Evolutionary conservation across 2,329 filamentous ascomycete genomes (phyloP).

Genomic region (Sarocladium oryzae): DNA sequence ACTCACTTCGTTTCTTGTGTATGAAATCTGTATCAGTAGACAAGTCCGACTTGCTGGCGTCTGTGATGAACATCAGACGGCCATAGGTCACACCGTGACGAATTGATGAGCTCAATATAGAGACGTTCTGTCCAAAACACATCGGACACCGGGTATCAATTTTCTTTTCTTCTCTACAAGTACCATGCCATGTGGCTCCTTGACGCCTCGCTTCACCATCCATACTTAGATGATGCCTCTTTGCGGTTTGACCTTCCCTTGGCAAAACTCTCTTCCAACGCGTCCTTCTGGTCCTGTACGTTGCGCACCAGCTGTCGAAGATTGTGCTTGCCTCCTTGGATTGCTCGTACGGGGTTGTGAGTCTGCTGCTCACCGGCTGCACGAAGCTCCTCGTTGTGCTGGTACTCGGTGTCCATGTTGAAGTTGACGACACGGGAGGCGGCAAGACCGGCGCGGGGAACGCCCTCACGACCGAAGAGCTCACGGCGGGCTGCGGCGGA

Average conservation of each 20-base stretch:
- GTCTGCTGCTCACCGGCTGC: slow-evolving; percentile 59
- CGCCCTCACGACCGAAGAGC: slow-evolving; percentile 67
- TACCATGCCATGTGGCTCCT: neutral
- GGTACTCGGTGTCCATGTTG: slow-evolving; percentile 84
- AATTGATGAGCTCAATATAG: too few species aligned
- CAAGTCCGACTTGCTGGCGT: too few species aligned
- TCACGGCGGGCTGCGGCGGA: slow-evolving; percentile 71
- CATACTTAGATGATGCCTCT: slow-evolving; percentile 77
- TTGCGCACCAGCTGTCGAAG: slow-evolving; percentile 81
- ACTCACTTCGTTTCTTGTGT: too few species aligned
- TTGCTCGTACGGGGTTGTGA: slow-evolving; percentile 80
- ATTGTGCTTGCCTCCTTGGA: slow-evolving; percentile 77
- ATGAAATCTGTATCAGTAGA: too few species aligned
- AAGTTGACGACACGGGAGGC: slow-evolving; percentile 69
- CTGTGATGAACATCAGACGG: too few species aligned
- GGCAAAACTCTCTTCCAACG: slow-evolving; percentile 87
- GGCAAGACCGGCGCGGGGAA: slow-evolving; percentile 20
- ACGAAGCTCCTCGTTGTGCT: slow-evolving; percentile 71
- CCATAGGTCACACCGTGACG: too few species aligned
- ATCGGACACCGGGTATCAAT: too few species aligned
- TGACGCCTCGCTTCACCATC: slow-evolving; percentile 52
- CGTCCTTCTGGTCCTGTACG: slow-evolving; percentile 75
- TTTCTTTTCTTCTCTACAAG: neutral
- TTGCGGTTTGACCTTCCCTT: slow-evolving; percentile 70
- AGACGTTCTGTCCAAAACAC: too few species aligned